Evolutionary conservation across 345 rosid genomes (phyloP).

Genomic region (Syzygium oleosum): DNA sequence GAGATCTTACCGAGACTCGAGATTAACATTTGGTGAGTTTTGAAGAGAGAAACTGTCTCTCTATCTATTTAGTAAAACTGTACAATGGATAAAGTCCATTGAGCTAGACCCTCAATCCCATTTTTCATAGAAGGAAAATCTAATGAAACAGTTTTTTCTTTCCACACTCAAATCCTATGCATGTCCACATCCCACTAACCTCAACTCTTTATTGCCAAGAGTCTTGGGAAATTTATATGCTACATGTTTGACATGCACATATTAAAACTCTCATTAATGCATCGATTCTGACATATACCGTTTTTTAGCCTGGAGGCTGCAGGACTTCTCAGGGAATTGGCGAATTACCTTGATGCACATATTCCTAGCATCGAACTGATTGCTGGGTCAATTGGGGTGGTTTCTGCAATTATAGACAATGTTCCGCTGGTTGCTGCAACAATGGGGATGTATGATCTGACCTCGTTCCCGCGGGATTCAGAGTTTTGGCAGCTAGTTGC

Average conservation of each 20-base stretch:
- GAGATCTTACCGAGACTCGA: background rate
- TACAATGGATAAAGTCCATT: background rate
- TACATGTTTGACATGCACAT: background rate
- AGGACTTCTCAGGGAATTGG: constrained; percentile 79
- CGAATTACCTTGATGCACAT: constrained; percentile 89
- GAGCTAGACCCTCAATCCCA: background rate
- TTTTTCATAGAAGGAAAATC: background rate
- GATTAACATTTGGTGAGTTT: background rate
- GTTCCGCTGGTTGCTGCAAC: constrained; percentile 94
- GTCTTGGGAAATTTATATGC: background rate
- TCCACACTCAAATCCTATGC: background rate
- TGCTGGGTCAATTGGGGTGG: constrained; percentile 76
- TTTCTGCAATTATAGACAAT: constrained; percentile 85
- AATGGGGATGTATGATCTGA: constrained; percentile 94
- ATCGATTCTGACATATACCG: background rate
- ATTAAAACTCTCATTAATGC: background rate
- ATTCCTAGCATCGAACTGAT: constrained; percentile 65
- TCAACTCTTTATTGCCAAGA: background rate
- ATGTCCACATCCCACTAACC: background rate
- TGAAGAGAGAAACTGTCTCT: background rate
- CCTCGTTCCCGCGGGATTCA: constrained; percentile 71
- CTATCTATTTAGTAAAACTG: background rate
- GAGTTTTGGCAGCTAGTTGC: constrained; percentile 96
- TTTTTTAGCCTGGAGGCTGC: constrained; percentile 76
- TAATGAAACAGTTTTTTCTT: background rate